Conservation (phyloP, 306 rosid species). For the Pyrus bretschneideri region DNA sequence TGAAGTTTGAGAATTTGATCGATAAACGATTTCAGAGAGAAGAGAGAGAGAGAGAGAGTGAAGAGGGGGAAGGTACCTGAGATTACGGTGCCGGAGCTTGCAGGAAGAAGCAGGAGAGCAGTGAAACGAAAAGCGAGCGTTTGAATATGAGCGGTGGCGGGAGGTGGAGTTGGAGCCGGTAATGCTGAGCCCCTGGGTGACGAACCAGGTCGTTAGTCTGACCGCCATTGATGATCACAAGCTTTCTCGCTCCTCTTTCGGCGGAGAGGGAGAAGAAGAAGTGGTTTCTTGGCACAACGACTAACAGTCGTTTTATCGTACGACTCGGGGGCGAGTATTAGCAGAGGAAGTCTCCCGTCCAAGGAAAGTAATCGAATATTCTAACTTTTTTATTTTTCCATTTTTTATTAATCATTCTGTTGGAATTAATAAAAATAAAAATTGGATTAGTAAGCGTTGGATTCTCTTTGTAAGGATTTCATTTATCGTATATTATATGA, state of each 20-base stretch:
- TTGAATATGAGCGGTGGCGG: conserved; percentile 11
- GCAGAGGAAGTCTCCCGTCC: neutral
- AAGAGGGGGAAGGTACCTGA: conserved; percentile 32
- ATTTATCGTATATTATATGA: too few species aligned
- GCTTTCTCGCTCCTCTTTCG: neutral
- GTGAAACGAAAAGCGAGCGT: conserved; percentile 21
- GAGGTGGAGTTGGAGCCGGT: conserved; percentile 16
- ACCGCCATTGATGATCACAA: conserved; percentile 37
- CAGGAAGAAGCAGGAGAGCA: conserved; percentile 39
- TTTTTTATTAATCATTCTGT: too few species aligned
- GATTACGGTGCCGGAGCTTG: conserved; percentile 50
- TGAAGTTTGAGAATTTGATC: neutral
- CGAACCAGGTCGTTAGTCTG: conserved; percentile 51
- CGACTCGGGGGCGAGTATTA: neutral
- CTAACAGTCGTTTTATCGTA: neutral
- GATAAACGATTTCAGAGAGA: neutral
- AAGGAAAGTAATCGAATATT: neutral
- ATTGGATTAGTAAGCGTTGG: neutral
- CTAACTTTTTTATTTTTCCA: neutral
- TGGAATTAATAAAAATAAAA: neutral
- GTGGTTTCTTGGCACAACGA: conserved; percentile 5
- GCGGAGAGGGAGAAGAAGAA: neutral
- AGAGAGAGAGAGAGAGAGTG: neutral
- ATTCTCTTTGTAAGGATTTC: too few species aligned
- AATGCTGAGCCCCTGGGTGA: conserved; percentile 37